Evolutionary conservation across 495 filamentous ascomycete species (phyloP).

Genomic region (Podospora pseudocomata): DNA sequence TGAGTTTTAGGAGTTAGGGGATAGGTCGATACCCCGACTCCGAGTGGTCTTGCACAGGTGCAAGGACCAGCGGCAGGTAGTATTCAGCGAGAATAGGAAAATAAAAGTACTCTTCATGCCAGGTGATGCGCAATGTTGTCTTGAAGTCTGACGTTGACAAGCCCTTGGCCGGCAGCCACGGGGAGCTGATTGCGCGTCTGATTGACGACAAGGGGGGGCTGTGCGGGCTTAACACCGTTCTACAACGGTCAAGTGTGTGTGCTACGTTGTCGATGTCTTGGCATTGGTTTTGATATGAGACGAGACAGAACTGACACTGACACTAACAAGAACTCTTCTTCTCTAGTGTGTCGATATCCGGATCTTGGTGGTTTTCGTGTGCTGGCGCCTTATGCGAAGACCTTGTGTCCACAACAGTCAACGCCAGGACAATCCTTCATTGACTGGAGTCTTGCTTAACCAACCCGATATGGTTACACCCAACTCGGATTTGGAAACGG

Average conservation of each 20-base stretch:
- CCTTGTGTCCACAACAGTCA: background rate
- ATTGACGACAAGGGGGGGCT: slow-evolving; percentile 14
- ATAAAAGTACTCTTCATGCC: background rate
- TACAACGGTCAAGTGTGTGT: background rate
- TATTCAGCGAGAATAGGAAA: background rate
- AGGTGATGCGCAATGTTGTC: background rate
- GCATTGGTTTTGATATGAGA: background rate
- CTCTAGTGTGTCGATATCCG: background rate
- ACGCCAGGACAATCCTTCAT: background rate
- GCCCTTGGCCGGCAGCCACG: background rate
- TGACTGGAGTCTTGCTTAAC: background rate
- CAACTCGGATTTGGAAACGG: background rate
- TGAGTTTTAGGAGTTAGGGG: background rate
- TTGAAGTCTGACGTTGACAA: background rate
- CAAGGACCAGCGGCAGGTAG: background rate
- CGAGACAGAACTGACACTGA: background rate
- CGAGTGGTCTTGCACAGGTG: background rate
- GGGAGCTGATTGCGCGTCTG: slow-evolving; percentile 15
- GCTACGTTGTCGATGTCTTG: background rate
- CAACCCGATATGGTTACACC: background rate
- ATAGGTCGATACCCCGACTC: background rate
- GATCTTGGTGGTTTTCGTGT: background rate
- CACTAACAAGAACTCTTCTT: no score
- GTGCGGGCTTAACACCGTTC: slow-evolving; percentile 4
- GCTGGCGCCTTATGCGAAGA: background rate